Conservation (phyloP, 805 yeast genomes). For the Ogataea wickerhamii region DNA sequence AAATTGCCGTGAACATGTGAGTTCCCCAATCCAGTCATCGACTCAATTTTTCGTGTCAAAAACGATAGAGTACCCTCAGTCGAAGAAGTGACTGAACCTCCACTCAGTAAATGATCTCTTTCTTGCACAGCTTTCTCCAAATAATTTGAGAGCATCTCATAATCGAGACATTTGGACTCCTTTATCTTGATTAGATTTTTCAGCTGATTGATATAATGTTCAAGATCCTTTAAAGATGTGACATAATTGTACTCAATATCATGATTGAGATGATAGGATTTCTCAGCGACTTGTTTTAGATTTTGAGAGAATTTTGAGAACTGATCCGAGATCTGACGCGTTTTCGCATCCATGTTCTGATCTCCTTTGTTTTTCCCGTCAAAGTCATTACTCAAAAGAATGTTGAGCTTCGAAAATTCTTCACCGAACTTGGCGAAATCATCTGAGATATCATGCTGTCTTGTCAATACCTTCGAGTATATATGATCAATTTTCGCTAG, state of each 20-base stretch:
- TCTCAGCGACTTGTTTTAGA: conserved; percentile 35
- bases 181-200: conserved; percentile 72
- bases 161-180: conserved; percentile 88
- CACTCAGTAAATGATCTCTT: conserved; percentile 36
- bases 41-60: conserved; percentile 45
- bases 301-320: conserved; percentile 37
- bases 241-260: conserved; percentile 75
- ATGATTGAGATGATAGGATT: conserved; percentile 31
- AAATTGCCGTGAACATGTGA: conserved; percentile 38
- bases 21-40: conserved; percentile 39
- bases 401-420: conserved; percentile 65
- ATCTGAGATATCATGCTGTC: conserved; percentile 65
- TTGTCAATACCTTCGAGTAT: conserved; percentile 65
- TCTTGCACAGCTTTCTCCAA: conserved; percentile 68
- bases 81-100: conserved; percentile 34
- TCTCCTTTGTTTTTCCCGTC: conserved; percentile 29
- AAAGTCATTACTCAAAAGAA: conserved; percentile 29
- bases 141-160: conserved; percentile 81
- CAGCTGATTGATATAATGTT: conserved; percentile 68
- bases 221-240: conserved; percentile 80
- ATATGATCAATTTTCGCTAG: conserved; percentile 73
- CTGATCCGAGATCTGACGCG: conserved; percentile 26
- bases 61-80: conserved; percentile 35
- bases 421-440: conserved; percentile 70
- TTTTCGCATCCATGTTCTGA: conserved; percentile 17